phyloP scores from a whole-genome alignment of 2,329 filamentous ascomycete genomes.

The Penicillium sp. region DNA sequence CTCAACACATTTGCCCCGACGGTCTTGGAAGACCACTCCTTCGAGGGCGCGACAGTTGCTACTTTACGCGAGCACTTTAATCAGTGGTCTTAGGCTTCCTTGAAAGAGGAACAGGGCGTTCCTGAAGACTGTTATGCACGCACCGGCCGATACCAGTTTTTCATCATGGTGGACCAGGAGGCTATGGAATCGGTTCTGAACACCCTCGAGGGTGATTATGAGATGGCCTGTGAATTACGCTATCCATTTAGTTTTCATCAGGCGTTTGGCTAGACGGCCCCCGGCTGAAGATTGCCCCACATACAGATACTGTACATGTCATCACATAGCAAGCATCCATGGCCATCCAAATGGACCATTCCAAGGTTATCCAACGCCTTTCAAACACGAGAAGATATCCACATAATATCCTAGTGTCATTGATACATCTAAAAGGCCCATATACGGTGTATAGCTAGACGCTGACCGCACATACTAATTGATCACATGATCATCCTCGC shows the following conservation, averaged over 20 bases:
- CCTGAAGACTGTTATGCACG: not conserved
- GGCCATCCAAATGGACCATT: too few species aligned
- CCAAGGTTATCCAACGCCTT: too few species aligned
- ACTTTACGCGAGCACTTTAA: constrained; percentile 14
- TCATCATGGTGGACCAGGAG: constrained; percentile 16
- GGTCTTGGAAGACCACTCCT: constrained; percentile 17
- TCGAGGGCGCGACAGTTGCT: constrained; percentile 12
- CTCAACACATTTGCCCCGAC: constrained; percentile 15
- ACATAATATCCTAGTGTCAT: too few species aligned
- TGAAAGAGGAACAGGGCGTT: constrained; percentile 9
- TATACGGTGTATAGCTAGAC: too few species aligned
- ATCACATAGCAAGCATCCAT: too few species aligned
- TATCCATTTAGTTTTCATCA: too few species aligned
- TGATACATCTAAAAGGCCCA: too few species aligned
- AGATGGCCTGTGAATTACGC: too few species aligned
- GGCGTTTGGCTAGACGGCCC: not conserved
- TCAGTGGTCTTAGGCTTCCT: constrained; percentile 6
- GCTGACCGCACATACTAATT: too few species aligned
- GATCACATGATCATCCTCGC: not conserved
- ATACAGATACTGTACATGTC: too few species aligned
- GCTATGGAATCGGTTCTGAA: not conserved
- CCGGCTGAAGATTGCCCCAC: not conserved
- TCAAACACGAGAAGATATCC: too few species aligned
- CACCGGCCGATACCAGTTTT: constrained; percentile 15
- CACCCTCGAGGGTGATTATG: not conserved